Conservation (phyloP, 441 rosid genomes). For the Francoa sonchifolia region DNA sequence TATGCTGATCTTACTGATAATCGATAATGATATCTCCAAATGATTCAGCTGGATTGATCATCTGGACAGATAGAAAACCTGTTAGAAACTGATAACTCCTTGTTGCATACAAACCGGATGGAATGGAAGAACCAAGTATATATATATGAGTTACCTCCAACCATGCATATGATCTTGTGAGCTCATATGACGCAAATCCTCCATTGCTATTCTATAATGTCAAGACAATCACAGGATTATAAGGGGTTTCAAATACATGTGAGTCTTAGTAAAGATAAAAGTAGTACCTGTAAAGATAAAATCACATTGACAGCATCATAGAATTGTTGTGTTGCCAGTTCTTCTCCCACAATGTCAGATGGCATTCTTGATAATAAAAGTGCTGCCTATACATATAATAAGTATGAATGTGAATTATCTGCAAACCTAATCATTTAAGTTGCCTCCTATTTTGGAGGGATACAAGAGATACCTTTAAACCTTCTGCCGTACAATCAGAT, state of each 20-base stretch:
- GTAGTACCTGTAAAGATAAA: constrained; percentile 89
- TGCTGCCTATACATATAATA: constrained; percentile 52
- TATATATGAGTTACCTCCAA: constrained; percentile 22
- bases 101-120: too few relatives aligned
- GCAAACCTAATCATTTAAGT: too few relatives aligned
- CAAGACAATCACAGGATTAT: too few relatives aligned
- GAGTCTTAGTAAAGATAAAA: too few relatives aligned
- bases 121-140: too few relatives aligned
- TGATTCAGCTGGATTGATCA: constrained; percentile 18
- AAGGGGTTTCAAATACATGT: too few relatives aligned
- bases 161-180: constrained; percentile 19
- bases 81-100: neutral
- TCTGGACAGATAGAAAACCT: constrained; percentile 7
- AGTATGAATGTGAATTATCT: too few relatives aligned
- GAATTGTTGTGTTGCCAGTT: constrained; percentile 38
- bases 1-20: constrained; percentile 19
- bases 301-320: constrained; percentile 84
- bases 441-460: too few relatives aligned
- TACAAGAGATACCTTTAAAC: constrained; percentile 89
- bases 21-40: constrained; percentile 21
- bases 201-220: constrained; percentile 16
- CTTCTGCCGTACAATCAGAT: constrained; percentile 96
- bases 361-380: constrained; percentile 62
- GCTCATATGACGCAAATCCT: constrained; percentile 17
- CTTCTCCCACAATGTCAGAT: constrained; percentile 61